A percentile compares a stretch with the other conserved stretches of the same genome.
Evolutionary conservation across 2,329 filamentous ascomycete genomes (phyloP).

Genomic region (Dactylellina parvicollis): DNA sequence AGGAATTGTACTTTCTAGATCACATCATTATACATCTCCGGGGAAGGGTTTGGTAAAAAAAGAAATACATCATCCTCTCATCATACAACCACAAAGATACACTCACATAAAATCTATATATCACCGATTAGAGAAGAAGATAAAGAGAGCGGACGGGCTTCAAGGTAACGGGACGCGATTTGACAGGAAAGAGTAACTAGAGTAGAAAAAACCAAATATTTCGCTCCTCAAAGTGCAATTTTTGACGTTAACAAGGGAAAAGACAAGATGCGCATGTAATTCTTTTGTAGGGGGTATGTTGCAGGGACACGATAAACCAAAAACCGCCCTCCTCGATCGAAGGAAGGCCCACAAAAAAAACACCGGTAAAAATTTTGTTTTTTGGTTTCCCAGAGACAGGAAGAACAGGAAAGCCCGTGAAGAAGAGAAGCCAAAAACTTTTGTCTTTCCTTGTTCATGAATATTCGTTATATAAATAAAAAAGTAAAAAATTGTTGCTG

Average conservation of each 20-base stretch:
- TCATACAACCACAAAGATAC: conserved; percentile 36
- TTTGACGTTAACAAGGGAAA: conserved; percentile 19
- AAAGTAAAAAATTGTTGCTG: conserved; percentile 12
- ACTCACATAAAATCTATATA: conserved; percentile 43
- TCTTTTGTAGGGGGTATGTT: conserved; percentile 54
- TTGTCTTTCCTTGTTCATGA: conserved; percentile 55
- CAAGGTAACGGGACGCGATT: conserved; percentile 11
- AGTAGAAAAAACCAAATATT: conserved; percentile 12
- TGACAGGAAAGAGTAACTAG: conserved; percentile 3
- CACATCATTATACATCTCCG: conserved; percentile 52
- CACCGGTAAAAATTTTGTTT: conserved; percentile 47
- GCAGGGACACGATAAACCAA: conserved; percentile 25
- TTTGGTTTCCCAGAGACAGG: conserved; percentile 36
- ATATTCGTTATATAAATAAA: conserved; percentile 32
- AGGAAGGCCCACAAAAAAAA: conserved; percentile 47
- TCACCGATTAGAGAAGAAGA: conserved; percentile 11
- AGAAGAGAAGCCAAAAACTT: conserved; percentile 54
- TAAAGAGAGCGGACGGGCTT: not conserved
- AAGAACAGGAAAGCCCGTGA: conserved; percentile 37
- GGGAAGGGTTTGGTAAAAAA: conserved; percentile 6
- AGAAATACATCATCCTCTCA: conserved; percentile 16
- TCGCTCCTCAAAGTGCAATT: conserved; percentile 53
- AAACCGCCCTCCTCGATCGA: conserved; percentile 43
- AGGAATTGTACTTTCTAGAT: conserved; percentile 47
- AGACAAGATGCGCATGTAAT: conserved; percentile 47